A percentile compares a stretch with the other conserved stretches of the same genome.
These are phyloP conservation scores for Phallus indusiatus DNA, from an alignment of 768 basidiomycete genomes.

Conservation along the genomic window DNA sequence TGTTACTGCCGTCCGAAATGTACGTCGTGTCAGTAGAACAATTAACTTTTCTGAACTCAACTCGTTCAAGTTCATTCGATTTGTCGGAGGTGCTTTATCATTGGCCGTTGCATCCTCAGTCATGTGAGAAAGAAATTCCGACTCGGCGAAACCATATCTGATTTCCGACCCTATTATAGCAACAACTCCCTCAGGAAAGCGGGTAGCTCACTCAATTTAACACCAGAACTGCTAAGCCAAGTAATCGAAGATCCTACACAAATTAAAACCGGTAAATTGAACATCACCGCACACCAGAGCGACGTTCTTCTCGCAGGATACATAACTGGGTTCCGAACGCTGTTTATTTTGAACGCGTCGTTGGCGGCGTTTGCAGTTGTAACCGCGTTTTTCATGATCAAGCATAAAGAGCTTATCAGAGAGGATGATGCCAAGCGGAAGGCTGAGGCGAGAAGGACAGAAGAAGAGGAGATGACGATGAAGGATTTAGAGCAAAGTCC, in stretches of 20 bases:
- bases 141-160: not conserved
- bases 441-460: conserved; percentile 21
- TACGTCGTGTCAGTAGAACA: conserved; percentile 17
- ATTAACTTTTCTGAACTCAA: not conserved
- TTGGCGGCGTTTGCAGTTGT: conserved; percentile 47
- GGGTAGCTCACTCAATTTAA: conserved; percentile 30
- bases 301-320: conserved; percentile 39
- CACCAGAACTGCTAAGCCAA: conserved; percentile 27
- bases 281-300: conserved; percentile 30
- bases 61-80: conserved; percentile 45
- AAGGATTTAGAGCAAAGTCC: not conserved
- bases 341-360: conserved; percentile 54
- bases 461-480: conserved; percentile 4
- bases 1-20: conserved; percentile 60
- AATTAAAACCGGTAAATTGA: conserved; percentile 14
- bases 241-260: conserved; percentile 41
- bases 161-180: conserved; percentile 9
- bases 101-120: conserved; percentile 55
- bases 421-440: conserved; percentile 44
- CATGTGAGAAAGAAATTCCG: conserved; percentile 27
- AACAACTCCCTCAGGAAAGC: conserved; percentile 40
- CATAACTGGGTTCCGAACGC: conserved; percentile 43
- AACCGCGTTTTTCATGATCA: conserved; percentile 49
- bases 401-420: conserved; percentile 48
- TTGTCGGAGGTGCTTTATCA: conserved; percentile 60